Percentiles rank a stretch among this genome's conserved stretches.
Conservation (phyloP, 148 eudicot species). For the Arbutus unedo region DNA sequence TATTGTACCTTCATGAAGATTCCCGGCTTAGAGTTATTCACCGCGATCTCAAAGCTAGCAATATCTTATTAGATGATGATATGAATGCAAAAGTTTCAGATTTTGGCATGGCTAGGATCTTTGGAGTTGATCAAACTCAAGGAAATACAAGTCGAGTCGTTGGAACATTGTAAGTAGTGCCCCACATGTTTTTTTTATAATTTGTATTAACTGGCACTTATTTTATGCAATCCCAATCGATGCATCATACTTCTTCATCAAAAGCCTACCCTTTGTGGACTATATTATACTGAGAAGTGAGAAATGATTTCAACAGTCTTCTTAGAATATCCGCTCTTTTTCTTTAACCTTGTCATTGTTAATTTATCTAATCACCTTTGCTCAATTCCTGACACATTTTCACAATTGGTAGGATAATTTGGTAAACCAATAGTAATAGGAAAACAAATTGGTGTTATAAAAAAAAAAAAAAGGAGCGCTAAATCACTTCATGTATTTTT, state of each 20-base stretch:
- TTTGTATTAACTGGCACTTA: neutral
- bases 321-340: too few relatives aligned
- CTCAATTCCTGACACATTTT: too few relatives aligned
- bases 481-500: neutral
- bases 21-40: slow-evolving; percentile 5
- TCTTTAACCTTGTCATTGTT: too few relatives aligned
- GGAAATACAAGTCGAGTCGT: slow-evolving; percentile 23
- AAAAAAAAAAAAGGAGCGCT: neutral
- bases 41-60: slow-evolving; percentile 9
- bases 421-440: too few relatives aligned
- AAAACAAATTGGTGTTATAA: too few relatives aligned
- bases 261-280: neutral
- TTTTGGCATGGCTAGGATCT: slow-evolving; percentile 10
- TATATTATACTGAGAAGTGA: neutral
- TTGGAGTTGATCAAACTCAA: slow-evolving; percentile 15
- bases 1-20: slow-evolving; percentile 36
- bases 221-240: neutral
- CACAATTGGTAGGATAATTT: too few relatives aligned
- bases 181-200: neutral
- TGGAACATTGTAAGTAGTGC: slow-evolving; percentile 47
- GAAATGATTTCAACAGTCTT: too few relatives aligned
- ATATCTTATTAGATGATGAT: slow-evolving; percentile 19
- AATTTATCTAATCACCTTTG: too few relatives aligned
- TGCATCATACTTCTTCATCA: neutral
- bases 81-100: slow-evolving; percentile 29